Evolutionary conservation across 108 stramenopile species (phyloP), one percentile per base, ranked within the genome.

Genomic region (Nannochloropsis salina): DNA sequence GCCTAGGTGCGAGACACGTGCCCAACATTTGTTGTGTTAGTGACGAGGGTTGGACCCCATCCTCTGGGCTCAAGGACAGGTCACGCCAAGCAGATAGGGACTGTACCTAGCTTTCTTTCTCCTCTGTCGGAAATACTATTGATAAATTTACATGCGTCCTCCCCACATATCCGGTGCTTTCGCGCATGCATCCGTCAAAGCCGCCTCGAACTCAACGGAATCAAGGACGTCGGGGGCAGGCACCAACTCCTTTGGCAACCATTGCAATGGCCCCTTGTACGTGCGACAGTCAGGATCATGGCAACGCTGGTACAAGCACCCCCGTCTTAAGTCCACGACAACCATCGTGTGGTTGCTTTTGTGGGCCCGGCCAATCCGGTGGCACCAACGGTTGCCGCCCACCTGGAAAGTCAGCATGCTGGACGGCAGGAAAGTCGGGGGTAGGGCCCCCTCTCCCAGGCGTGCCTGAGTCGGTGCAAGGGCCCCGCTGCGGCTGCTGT

Each of bases 351-450:
- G 84, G 43, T 88, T 88, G 44, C 84, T 84, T 47, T 88, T 88
- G 88, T 88, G 88, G 41, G 79, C 81, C 40, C 88, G 84, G 21
- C 88, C 88, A 8, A 88, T 88, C 31, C 84, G 84, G 42, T 80
- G 45, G 82, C 88, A 88, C 84, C 84, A 88, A 8, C 88, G 84
- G 51, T 88, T 88, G 82, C 84, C 80, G 2, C 43, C 88, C 12
- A 88, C 84, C 84, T 88, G 45, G 12, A 6, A 86, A n/a, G 61
- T 74, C 20, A 74, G 61, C 20, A 74, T 74, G 61, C 61, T 74
- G 61, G 61, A n/a, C 5, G 61, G 61, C 61, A 74, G n/a, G 6
- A 74, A n/a, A 8, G 61, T 15, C 5, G n/a, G n/a, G 61, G 61
- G 61, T n/a, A n/a, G 61, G 8, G 61, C 3, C 61, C 61, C 20